Percentiles rank a stretch among this genome's conserved stretches.
phyloP scores from a whole-genome alignment of 768 basidiomycete genomes.

The Rubroboletus pulcherrimus region DNA sequence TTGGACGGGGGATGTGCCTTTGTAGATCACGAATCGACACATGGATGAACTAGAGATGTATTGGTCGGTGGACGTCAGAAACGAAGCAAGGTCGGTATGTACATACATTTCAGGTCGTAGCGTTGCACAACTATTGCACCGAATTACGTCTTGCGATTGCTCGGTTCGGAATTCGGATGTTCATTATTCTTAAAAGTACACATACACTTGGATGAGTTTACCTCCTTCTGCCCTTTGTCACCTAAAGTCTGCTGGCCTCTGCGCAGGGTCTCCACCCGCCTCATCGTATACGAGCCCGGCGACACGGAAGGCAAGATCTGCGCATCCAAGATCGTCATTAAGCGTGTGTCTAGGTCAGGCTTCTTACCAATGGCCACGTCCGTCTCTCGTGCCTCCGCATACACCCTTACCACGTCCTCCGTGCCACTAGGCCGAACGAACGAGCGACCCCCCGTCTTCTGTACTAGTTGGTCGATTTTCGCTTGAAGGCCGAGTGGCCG shows the following conservation, averaged over 20 bases:
- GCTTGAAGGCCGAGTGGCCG: constrained; percentile 76
- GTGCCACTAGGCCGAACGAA: constrained; percentile 98
- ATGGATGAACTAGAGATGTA: constrained; percentile 35
- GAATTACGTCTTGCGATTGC: constrained; percentile 20
- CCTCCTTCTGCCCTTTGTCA: constrained; percentile 26
- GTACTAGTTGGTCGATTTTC: constrained; percentile 78
- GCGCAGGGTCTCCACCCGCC: constrained; percentile 71
- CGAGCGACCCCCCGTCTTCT: constrained; percentile 79
- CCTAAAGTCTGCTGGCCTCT: constrained; percentile 77
- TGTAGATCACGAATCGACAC: constrained; percentile 94
- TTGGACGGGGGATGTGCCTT: constrained; percentile 90
- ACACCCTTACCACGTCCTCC: constrained; percentile 96
- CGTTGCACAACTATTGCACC: constrained; percentile 8
- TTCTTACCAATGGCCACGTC: constrained; percentile 74
- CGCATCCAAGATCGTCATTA: constrained; percentile 2
- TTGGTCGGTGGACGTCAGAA: background rate
- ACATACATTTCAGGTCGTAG: background rate
- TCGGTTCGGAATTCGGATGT: constrained; percentile 4
- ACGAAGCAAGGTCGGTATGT: background rate
- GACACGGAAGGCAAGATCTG: constrained; percentile 83
- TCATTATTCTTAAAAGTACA: background rate
- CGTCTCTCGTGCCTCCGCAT: constrained; percentile 81
- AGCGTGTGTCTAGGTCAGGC: background rate
- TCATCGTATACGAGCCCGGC: constrained; percentile 84
- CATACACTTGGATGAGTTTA: background rate